These are phyloP conservation scores for Leccinum fuscescens DNA, from an alignment of 1,284 basidiomycete genomes.

Conservation along the genomic window DNA sequence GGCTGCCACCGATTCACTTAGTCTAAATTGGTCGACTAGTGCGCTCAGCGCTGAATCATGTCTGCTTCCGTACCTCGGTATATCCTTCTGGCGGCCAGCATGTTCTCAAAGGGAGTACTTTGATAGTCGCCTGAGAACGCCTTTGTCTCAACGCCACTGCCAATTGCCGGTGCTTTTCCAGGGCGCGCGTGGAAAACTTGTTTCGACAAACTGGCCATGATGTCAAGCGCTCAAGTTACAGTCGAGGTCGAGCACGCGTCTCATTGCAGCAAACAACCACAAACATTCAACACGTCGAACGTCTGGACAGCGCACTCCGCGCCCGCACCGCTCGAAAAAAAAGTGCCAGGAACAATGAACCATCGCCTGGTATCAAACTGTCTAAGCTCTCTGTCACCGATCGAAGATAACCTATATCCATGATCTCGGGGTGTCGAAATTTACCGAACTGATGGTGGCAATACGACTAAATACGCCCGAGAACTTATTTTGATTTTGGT, in stretches of 20 bases:
- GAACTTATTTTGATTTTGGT: neutral
- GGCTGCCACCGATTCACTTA: slow-evolving; percentile 2
- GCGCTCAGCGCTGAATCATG: neutral
- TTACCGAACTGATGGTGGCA: neutral
- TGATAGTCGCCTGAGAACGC: slow-evolving; percentile 6
- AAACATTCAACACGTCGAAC: neutral
- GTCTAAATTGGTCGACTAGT: slow-evolving; percentile 16
- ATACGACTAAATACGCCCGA: neutral
- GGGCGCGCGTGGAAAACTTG: slow-evolving; percentile 4
- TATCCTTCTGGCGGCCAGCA: neutral
- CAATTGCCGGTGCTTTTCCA: neutral
- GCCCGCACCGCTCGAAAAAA: neutral
- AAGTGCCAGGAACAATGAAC: neutral
- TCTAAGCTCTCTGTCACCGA: neutral
- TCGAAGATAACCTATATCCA: neutral
- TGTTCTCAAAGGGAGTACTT: slow-evolving; percentile 1
- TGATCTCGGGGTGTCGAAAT: neutral
- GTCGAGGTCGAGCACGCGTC: neutral
- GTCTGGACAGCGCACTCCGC: neutral
- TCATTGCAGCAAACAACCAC: neutral
- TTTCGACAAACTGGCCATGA: neutral
- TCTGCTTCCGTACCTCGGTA: slow-evolving; percentile 5
- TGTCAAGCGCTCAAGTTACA: neutral
- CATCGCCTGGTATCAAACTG: neutral
- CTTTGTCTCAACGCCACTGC: slow-evolving; percentile 6